Base-by-base conservation (phyloP, 306 rosid species). In the Acacia confusa region DNA sequence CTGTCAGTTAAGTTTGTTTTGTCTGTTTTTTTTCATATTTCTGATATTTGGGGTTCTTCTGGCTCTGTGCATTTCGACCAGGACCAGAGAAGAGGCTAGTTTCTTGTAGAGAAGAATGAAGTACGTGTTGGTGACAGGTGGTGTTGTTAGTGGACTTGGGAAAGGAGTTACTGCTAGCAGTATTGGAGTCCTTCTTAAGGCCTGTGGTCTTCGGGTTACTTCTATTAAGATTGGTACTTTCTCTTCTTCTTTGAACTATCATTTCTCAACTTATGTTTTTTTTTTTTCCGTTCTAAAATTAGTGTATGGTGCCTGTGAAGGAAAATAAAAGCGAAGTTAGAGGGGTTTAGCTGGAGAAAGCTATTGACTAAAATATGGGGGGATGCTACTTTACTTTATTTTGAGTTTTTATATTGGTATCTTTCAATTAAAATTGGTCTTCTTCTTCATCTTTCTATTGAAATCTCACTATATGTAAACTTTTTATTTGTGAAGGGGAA, bases 111-210 rank as follows among this genome's bases (percentile, higher is more conserved):
- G 52, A 47, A 85, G 52, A 81, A 93, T 93, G 97, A 93, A 91
- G 93, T 93, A 90, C 75, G 92, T 93, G 41, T 85, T 93, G 89
- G 97, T 93, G 84, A 93, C 97, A 20, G 97, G 97, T 87, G 97
- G 97, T 74, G 97, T 93, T 82, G 97, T 93, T 10, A 93, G 97
- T 84, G 97, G 97, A 81, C 97, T 93, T 9, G 97, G 97, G 41
- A 93, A 93, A 86, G 97, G 97, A 68, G 97, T 93, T 83, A 91
- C 97, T 16, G 97, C 97, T 20, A 93, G 97, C 66, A 91, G 97
- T 86, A 90, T 93, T 75, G 94, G 97, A 10, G 85, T 91, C 4
- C 84, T 93, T 60, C 97, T 93, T 70, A 86, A 86, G 61, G 97
- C 94, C 1, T 93, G 97, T 83, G 97, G 97, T 48, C 97, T 93